These are phyloP conservation scores for Fusarium sp. DNA, from an alignment of 2,329 filamentous ascomycete genomes.

Conservation along the genomic window DNA sequence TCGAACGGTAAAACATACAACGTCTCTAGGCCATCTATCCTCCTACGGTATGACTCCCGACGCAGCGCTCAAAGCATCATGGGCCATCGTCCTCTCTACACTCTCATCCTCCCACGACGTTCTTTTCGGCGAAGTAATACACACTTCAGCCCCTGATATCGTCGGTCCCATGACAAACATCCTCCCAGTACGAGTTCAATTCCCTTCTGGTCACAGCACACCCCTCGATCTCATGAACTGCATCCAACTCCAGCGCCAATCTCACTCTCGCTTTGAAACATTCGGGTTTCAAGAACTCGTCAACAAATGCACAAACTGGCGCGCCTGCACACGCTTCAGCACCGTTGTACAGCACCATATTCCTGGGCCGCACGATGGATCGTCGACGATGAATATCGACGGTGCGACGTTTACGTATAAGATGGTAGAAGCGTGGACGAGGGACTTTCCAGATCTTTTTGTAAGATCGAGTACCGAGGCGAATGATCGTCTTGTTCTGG, in stretches of 20 bases:
- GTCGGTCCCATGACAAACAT: conserved; percentile 62
- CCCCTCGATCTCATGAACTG: conserved; percentile 59
- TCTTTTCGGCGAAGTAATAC: conserved; percentile 64
- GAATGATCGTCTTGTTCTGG: conserved; percentile 51
- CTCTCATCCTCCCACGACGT: conserved; percentile 60
- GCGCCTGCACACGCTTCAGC: conserved; percentile 63
- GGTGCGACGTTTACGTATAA: conserved; percentile 56
- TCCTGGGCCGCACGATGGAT: conserved; percentile 45
- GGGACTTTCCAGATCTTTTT: conserved; percentile 57
- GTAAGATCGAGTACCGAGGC: conserved; percentile 53
- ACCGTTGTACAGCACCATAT: conserved; percentile 62
- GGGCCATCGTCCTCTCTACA: conserved; percentile 64
- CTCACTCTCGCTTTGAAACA: conserved; percentile 59
- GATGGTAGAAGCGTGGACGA: conserved; percentile 51
- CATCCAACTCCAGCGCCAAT: conserved; percentile 59
- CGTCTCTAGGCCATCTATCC: conserved; percentile 52
- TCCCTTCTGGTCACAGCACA: conserved; percentile 55
- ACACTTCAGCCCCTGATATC: conserved; percentile 53
- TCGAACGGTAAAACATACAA: conserved; percentile 52
- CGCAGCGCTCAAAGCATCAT: conserved; percentile 65
- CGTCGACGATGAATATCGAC: conserved; percentile 56
- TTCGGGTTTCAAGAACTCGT: conserved; percentile 62
- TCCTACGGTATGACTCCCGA: conserved; percentile 59
- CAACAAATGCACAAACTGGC: conserved; percentile 63
- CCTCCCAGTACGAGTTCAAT: conserved; percentile 59